A percentile compares a stretch with the other conserved stretches of the same genome.
Conservation (phyloP, 495 filamentous ascomycete species). For the Hypomontagnella submonticulosa region DNA sequence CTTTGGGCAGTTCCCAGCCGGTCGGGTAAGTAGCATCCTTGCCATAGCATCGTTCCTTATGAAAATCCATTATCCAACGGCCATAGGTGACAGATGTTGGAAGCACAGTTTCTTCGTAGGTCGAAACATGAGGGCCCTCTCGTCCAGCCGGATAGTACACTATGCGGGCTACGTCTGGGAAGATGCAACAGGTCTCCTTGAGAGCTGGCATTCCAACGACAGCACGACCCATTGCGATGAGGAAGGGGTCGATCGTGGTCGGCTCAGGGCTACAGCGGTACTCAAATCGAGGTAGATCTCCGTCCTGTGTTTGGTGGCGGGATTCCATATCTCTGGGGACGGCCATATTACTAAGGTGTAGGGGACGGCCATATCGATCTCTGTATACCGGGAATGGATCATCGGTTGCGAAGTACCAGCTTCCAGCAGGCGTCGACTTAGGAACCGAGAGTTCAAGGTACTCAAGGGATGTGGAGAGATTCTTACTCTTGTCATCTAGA, state of each 20-base stretch:
- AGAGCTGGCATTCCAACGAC: slow-evolving; percentile 16
- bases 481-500: background rate
- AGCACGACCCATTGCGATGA: slow-evolving; percentile 11
- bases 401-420: slow-evolving; percentile 15
- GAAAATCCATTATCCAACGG: too few relatives aligned
- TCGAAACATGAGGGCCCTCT: background rate
- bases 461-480: slow-evolving; percentile 6
- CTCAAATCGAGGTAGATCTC: background rate
- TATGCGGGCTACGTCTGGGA: background rate
- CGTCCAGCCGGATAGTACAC: background rate
- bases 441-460: background rate
- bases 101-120: too few relatives aligned
- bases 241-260: slow-evolving; percentile 12
- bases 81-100: too few relatives aligned
- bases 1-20: too few relatives aligned
- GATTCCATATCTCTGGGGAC: too few relatives aligned
- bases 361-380: too few relatives aligned
- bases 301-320: too few relatives aligned
- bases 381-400: background rate
- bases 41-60: too few relatives aligned
- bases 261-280: slow-evolving; percentile 12
- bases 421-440: slow-evolving; percentile 10
- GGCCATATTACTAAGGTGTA: too few relatives aligned
- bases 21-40: too few relatives aligned
- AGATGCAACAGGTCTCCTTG: background rate